Evolutionary conservation across 257 asterid species (phyloP), one percentile per base, ranked within the genome.

Genomic region (Cynanchum wilfordii): DNA sequence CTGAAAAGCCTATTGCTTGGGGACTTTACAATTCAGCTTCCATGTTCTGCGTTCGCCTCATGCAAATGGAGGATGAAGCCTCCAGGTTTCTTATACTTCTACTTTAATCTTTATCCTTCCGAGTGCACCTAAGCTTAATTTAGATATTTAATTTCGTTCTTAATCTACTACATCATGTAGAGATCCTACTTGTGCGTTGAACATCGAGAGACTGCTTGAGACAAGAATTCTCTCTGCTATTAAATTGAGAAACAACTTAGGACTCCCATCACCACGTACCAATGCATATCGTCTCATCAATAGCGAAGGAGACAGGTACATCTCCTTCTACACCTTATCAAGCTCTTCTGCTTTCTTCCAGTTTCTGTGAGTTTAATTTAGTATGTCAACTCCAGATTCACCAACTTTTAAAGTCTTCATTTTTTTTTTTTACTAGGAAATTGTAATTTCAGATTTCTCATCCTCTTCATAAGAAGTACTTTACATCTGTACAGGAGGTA

Each of bases 281-380:
- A 86, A 89, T 86, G 98, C 93, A 29, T 93, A 85, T 80, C 97
- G 98, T 69, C 96, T 93, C 29, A 85, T 93, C 74, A 93, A 91
- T 83, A 94, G 99, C 19, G 98, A 94, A 89, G 99, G 99, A 68
- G 99, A 91, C 74, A 78, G 98, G 98, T 91, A 83, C 36, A 19
- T 54, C 71, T 75, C 69, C 22, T 69, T 0, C 7, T 7, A 36
- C 4, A 63, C 49, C 68, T 63, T 36, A 19, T 63, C 68, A 19
- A 63, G 47, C 22, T 36, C 22, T 20, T 15, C 1, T 22, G 7
- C 25, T 17, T 52, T 22, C 58, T 29, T 2, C 38, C 38, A 16
- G 27, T 29, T 30, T 36, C n/a, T 30, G 15, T 24, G 64, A 57
- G 13, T 57, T 22, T 56, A 57, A 9, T 57, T 22, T 55, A 50